Conservation (phyloP, 1,284 basidiomycete species). For the Meira nashicola region DNA sequence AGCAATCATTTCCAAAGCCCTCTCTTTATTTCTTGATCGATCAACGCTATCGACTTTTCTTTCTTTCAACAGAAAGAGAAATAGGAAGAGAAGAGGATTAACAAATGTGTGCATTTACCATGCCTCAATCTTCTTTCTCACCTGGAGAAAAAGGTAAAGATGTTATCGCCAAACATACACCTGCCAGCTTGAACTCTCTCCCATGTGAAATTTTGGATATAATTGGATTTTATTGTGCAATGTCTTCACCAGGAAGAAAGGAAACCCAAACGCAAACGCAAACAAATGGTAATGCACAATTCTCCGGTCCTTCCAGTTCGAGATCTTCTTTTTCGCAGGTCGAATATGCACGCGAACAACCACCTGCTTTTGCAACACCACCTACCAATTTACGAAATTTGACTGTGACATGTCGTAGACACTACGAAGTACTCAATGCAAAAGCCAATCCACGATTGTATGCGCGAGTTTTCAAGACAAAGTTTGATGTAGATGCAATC, state of each 20-base stretch:
- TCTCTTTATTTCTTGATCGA: too few relatives aligned
- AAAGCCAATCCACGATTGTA: slow-evolving; percentile 38
- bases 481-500: slow-evolving; percentile 43
- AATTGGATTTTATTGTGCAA: slow-evolving; percentile 31
- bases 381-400: slow-evolving; percentile 31
- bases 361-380: slow-evolving; percentile 18
- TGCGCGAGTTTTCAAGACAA: slow-evolving; percentile 36
- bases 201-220: slow-evolving; percentile 39
- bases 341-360: background rate
- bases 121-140: too few relatives aligned
- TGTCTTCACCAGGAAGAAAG: slow-evolving; percentile 6
- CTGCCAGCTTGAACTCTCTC: slow-evolving; percentile 18
- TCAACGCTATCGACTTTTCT: too few relatives aligned
- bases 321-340: background rate
- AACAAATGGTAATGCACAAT: background rate
- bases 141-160: too few relatives aligned
- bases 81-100: too few relatives aligned
- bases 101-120: too few relatives aligned
- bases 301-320: background rate
- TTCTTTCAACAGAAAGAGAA: too few relatives aligned
- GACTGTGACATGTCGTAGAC: slow-evolving; percentile 27
- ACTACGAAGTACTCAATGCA: slow-evolving; percentile 29
- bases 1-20: too few relatives aligned
- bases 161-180: background rate
- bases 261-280: background rate